Evolutionary conservation across 78 protist species (phyloP).

Genomic region (Dictyostelium citrinum): DNA sequence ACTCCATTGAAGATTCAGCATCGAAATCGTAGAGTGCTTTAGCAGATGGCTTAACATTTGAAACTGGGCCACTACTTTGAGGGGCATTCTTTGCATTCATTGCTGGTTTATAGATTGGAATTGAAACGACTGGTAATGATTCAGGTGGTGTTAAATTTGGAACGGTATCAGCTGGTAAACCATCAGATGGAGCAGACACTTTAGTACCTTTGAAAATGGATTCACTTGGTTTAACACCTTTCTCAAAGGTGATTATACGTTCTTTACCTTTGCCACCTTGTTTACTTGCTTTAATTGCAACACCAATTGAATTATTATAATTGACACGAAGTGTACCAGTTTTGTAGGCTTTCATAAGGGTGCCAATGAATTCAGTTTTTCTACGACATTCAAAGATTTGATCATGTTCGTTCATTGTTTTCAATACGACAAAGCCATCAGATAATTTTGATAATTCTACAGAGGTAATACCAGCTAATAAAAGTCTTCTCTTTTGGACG

Average conservation of each 20-base stretch:
- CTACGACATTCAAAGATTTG: conserved; percentile 76
- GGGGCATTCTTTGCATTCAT: conserved; percentile 49
- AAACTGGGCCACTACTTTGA: neutral
- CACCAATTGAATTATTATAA: conserved; percentile 47
- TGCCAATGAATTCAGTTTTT: conserved; percentile 79
- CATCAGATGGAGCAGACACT: conserved; percentile 19
- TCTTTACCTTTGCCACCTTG: conserved; percentile 79
- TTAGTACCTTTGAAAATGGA: conserved; percentile 41
- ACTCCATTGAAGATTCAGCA: conserved; percentile 74
- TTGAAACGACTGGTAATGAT: conserved; percentile 56
- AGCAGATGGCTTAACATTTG: conserved; percentile 37
- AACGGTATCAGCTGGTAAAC: conserved; percentile 34
- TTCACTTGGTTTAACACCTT: conserved; percentile 57
- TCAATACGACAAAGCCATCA: conserved; percentile 61
- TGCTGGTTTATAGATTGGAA: conserved; percentile 57
- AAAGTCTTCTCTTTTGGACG: conserved; percentile 44
- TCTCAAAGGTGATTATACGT: conserved; percentile 58
- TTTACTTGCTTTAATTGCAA: conserved; percentile 59
- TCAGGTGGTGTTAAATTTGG: conserved; percentile 76
- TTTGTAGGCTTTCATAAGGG: conserved; percentile 50
- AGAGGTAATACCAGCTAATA: conserved; percentile 4
- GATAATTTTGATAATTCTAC: conserved; percentile 19
- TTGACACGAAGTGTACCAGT: conserved; percentile 22
- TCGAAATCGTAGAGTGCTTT: conserved; percentile 84
- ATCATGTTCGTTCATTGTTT: conserved; percentile 62